Conservation (phyloP, 164 flowering plant genomes). For the Saururus chinensis region DNA sequence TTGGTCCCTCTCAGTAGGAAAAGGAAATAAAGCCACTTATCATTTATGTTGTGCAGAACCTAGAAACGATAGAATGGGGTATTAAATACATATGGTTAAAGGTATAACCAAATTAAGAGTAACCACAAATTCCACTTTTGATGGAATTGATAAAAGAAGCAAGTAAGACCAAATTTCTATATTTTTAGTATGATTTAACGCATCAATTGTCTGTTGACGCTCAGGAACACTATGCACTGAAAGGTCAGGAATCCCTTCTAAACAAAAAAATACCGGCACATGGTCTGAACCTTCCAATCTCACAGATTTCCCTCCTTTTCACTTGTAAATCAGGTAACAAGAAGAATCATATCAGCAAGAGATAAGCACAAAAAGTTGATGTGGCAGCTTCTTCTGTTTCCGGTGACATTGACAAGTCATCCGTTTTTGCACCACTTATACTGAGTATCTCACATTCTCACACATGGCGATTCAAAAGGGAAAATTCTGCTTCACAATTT, state of each 20-base stretch:
- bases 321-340: constrained; percentile 30
- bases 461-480: constrained; percentile 63
- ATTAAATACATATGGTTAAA: not conserved
- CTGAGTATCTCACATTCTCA: constrained; percentile 76
- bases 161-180: not conserved
- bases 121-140: not conserved
- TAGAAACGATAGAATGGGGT: not conserved
- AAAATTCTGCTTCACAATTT: constrained; percentile 34
- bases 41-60: not conserved
- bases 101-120: not conserved
- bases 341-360: constrained; percentile 1
- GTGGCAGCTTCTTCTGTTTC: constrained; percentile 2
- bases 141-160: not conserved
- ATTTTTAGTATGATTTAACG: not conserved
- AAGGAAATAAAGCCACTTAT: not conserved
- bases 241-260: constrained; percentile 51
- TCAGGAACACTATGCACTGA: constrained; percentile 76
- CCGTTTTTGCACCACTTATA: constrained; percentile 86
- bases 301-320: constrained; percentile 62
- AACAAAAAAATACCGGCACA: constrained; percentile 65
- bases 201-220: constrained; percentile 72
- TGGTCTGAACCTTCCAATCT: constrained; percentile 96
- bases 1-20: constrained; percentile 55
- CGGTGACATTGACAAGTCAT: constrained; percentile 40
- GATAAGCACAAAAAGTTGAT: not conserved